Evolutionary conservation across 1,284 basidiomycete species (phyloP), one percentile per base, ranked within the genome.

Genomic region (Chiua sp.): DNA sequence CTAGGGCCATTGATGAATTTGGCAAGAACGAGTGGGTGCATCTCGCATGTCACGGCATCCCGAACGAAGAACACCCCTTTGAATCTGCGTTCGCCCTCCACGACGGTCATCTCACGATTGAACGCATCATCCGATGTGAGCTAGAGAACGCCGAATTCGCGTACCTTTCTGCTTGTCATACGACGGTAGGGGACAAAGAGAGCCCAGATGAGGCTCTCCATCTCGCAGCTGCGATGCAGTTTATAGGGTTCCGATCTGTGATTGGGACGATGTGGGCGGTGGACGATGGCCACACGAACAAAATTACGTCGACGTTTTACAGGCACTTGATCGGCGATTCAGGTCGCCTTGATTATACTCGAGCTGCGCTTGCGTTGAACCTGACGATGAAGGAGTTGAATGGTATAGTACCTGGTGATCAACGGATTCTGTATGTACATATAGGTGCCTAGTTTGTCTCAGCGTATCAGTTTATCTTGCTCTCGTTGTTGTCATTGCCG

Each of bases 11-110:
- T 33, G 12, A 55, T 32, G 53, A 50, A 46, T 11, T 70, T 30
- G 28, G 28, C 16, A 23, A 57, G 42, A 60, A 62, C 10, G 48
- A 59, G 1, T 68, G 63, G 56, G 59, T 57, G 11, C 68, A 70
- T 49, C 46, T 73, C 6, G 64, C 68, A 3, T 71, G 63, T 26
- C 64, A 68, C 44, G 70, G 57, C 8, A 56, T 44, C 11, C 47
- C 46, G n/a, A 22, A 44, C 42, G 20, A n/a, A 44, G 20, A 44
- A 22, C 42, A 44, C 20, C 42, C 42, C 11, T 44, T 44, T 5
- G 22, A 22, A 12, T 44, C 42, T 11, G 42, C 42, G 42, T 44
- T 44, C 8, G 42, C 42, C 22, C 42, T 44, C 10, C n/a, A 44
- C n/a, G 42, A 44, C 20, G 42, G 42, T 12, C 42, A 6, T 22